Evolutionary conservation across 768 basidiomycete genomes (phyloP).

Genomic region (Mycena leptocephala): DNA sequence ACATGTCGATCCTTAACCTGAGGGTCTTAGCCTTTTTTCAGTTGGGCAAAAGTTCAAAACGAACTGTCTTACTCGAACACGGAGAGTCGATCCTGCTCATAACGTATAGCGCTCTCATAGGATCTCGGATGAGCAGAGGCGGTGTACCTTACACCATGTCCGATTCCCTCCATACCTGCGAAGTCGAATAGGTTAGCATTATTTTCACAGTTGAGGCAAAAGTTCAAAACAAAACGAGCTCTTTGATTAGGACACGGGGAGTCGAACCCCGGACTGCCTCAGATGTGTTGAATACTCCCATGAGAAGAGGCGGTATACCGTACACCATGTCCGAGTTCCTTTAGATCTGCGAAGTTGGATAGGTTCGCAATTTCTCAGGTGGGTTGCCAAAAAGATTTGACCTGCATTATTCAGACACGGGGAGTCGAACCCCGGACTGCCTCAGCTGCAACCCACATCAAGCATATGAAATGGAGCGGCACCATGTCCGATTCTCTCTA

Average conservation of each 20-base stretch:
- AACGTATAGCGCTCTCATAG: not conserved
- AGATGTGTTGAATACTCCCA: not conserved
- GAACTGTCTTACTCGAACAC: not conserved
- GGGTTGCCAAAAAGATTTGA: not conserved
- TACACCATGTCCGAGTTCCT: slow-evolving; percentile 11
- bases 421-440: not conserved
- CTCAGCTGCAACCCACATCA: too few relatives aligned
- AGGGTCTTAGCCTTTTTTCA: too few relatives aligned
- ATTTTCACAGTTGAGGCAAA: not conserved
- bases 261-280: not conserved
- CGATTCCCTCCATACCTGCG: not conserved
- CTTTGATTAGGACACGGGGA: not conserved
- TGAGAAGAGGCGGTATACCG: not conserved
- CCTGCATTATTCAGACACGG: not conserved
- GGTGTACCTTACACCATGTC: not conserved
- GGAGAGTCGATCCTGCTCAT: not conserved
- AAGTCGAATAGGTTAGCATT: not conserved
- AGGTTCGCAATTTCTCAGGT: not conserved
- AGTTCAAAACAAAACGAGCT: not conserved
- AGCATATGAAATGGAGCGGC: too few relatives aligned
- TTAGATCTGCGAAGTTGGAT: not conserved
- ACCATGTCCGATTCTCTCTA: too few relatives aligned
- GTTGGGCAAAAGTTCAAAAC: too few relatives aligned
- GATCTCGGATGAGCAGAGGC: not conserved
- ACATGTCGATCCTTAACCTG: too few relatives aligned